Evolutionary conservation across 805 yeast species (phyloP).

Genomic region (Trichomonascus vanleenenianus): DNA sequence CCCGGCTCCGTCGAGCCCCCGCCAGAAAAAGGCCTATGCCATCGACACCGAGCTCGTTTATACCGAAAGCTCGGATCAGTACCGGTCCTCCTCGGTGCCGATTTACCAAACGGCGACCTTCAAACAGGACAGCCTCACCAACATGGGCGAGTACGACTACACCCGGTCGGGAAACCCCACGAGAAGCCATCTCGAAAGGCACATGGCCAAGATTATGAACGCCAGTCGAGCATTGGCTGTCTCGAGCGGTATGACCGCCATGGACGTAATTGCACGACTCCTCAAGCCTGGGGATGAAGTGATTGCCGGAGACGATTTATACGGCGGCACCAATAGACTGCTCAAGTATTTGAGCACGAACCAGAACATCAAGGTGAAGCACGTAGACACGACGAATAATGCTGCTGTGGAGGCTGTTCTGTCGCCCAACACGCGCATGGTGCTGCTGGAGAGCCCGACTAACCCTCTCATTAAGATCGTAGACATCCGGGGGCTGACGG

Average conservation of each 20-base stretch:
- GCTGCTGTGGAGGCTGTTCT: constrained; percentile 52
- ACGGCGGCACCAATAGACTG: constrained; percentile 89
- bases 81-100: constrained; percentile 79
- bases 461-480: constrained; percentile 87
- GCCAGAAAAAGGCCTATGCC: constrained; percentile 34
- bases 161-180: constrained; percentile 95
- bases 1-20: constrained; percentile 31
- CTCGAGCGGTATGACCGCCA: constrained; percentile 86
- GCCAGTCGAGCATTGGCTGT: constrained; percentile 77
- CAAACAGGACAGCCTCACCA: constrained; percentile 63
- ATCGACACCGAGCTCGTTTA: constrained; percentile 67
- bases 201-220: constrained; percentile 68
- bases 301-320: constrained; percentile 88
- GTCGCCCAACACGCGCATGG: constrained; percentile 55
- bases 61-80: constrained; percentile 55
- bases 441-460: constrained; percentile 86
- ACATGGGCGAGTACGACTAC: constrained; percentile 78
- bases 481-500: constrained; percentile 63
- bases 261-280: constrained; percentile 74
- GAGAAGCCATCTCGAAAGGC: constrained; percentile 69
- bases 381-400: constrained; percentile 74
- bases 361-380: constrained; percentile 58
- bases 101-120: constrained; percentile 92
- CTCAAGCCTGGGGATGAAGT: constrained; percentile 80
- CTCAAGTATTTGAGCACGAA: constrained; percentile 61